Evolutionary conservation across 202 grass and related monocot species (phyloP).

Genomic region (Carex arenaria): DNA sequence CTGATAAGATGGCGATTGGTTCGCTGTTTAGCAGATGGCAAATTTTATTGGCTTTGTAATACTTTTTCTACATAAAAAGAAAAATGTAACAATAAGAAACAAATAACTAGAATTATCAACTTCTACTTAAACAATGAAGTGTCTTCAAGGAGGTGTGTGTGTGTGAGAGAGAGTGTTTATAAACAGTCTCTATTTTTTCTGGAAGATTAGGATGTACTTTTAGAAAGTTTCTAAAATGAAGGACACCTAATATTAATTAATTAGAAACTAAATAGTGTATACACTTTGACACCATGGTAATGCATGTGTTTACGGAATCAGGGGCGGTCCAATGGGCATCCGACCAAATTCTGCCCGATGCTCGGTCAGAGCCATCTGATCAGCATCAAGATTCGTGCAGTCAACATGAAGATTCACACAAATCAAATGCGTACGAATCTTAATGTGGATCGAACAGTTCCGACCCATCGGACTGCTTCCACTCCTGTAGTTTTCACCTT

Average conservation of each 20-base stretch:
- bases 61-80: slow-evolving; percentile 35
- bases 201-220: not conserved
- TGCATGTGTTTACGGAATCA: not conserved
- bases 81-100: not conserved
- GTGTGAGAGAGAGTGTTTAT: too few species aligned
- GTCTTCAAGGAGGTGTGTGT: not conserved
- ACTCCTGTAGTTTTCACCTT: not conserved
- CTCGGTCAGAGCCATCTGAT: too few species aligned
- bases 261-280: not conserved
- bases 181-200: not conserved
- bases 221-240: not conserved
- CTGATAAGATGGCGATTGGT: slow-evolving; percentile 8
- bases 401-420: too few species aligned
- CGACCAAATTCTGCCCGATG: too few species aligned
- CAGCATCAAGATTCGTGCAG: too few species aligned
- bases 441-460: too few species aligned
- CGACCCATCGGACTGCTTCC: too few species aligned
- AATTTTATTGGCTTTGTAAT: slow-evolving; percentile 37
- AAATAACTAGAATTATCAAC: not conserved
- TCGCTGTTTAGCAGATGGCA: slow-evolving; percentile 31
- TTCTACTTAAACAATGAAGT: not conserved
- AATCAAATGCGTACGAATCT: too few species aligned
- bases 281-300: not conserved
- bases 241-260: not conserved
- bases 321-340: too few species aligned